These are phyloP conservation scores for Styphnolobium japonicum DNA, from an alignment of 306 rosid species.

Conservation along the genomic window DNA sequence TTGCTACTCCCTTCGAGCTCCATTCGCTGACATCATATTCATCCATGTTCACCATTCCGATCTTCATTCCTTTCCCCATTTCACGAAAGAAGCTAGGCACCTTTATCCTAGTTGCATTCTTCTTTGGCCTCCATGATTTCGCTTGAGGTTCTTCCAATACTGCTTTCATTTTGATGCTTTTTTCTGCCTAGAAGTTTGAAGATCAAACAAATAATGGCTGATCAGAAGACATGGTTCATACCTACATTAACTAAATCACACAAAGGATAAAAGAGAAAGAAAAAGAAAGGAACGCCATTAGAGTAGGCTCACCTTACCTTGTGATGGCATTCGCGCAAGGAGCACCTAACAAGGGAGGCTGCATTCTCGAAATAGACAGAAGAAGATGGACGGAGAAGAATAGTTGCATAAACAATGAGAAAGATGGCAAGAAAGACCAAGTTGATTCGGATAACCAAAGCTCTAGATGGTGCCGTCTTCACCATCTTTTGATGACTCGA, in stretches of 20 bases:
- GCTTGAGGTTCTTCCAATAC: constrained; percentile 45
- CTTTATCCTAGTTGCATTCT: constrained; percentile 43
- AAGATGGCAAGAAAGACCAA: constrained; percentile 63
- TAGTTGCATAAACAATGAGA: constrained; percentile 52
- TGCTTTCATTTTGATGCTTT: constrained; percentile 57
- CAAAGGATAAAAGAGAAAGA: not conserved
- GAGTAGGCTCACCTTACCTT: constrained; percentile 93
- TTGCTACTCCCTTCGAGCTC: constrained; percentile 36
- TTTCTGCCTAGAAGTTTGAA: constrained; percentile 39
- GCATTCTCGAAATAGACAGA: constrained; percentile 67
- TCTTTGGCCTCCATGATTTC: constrained; percentile 20
- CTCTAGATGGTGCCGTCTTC: constrained; percentile 67
- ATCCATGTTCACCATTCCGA: constrained; percentile 83
- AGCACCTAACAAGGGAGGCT: constrained; percentile 69
- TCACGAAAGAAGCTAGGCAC: constrained; percentile 56
- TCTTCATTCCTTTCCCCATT: constrained; percentile 54
- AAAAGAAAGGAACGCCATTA: not conserved
- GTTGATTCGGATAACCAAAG: constrained; percentile 69
- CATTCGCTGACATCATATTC: constrained; percentile 59
- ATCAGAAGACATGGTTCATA: not conserved
- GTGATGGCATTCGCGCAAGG: constrained; percentile 75
- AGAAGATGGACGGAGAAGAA: constrained; percentile 80
- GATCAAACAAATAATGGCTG: not conserved
- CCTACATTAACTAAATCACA: not conserved
- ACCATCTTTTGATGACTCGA: constrained; percentile 46